A percentile compares a stretch with the other conserved stretches of the same genome.
Conservation (phyloP, 257 asterid species). For the Capsicum rhomboideum region DNA sequence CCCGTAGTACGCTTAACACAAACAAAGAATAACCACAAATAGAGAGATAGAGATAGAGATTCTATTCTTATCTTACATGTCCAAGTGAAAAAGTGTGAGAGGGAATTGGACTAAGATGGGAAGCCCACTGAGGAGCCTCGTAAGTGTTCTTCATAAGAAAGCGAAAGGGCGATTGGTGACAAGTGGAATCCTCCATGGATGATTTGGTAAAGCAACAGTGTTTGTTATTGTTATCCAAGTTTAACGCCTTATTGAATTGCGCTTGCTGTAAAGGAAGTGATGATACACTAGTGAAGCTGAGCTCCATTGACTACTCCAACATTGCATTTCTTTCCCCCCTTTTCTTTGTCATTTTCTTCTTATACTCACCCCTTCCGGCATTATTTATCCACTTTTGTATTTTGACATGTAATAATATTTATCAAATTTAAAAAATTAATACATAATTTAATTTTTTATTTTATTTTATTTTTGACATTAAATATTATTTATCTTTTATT, state of each 20-base stretch:
- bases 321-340: background rate
- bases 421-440: no score
- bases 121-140: constrained; percentile 78
- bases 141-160: constrained; percentile 65
- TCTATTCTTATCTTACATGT: constrained; percentile 37
- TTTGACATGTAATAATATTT: no score
- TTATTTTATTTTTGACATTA: no score
- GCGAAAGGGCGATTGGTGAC: background rate
- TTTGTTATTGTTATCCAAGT: background rate
- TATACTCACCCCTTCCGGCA: no score
- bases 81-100: constrained; percentile 65
- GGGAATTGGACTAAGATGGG: constrained; percentile 66
- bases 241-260: background rate
- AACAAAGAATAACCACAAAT: background rate
- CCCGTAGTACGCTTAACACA: background rate
- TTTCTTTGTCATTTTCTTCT: background rate
- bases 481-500: no score
- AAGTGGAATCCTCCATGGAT: background rate
- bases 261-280: background rate
- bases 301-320: background rate
- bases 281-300: background rate
- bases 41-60: background rate
- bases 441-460: no score
- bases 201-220: background rate
- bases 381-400: no score